A percentile compares a stretch with the other conserved stretches of the same genome.
Conservation (phyloP, 2,329 filamentous ascomycete genomes). For the Colletotrichum abscissum region DNA sequence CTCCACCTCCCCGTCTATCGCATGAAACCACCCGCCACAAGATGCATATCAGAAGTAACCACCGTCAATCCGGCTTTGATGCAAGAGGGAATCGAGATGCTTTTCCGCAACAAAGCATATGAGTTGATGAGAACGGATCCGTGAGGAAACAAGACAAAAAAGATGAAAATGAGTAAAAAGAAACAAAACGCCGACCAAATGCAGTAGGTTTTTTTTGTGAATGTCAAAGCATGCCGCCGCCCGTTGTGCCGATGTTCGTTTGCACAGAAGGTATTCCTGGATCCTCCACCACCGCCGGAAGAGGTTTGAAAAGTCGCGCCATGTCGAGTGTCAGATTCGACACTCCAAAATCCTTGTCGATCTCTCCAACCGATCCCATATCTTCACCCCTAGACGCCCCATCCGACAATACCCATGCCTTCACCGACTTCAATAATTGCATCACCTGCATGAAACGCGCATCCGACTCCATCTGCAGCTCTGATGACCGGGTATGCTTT, state of each 20-base stretch:
- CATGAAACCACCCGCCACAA: conserved; percentile 37
- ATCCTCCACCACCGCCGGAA: conserved; percentile 56
- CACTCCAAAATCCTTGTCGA: conserved; percentile 74
- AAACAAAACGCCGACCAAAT: conserved; percentile 39
- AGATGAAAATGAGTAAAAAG: conserved; percentile 16
- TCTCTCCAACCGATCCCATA: conserved; percentile 74
- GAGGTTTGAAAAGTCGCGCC: conserved; percentile 76
- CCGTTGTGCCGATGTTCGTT: conserved; percentile 49
- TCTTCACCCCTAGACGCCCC: conserved; percentile 74
- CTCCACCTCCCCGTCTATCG: conserved; percentile 42
- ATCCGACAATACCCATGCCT: conserved; percentile 71
- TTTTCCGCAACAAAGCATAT: conserved; percentile 35
- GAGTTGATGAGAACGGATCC: conserved; percentile 33
- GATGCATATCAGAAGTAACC: conserved; percentile 38
- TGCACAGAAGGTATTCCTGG: conserved; percentile 55
- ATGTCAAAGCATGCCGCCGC: conserved; percentile 47
- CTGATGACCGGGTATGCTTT: conserved; percentile 64
- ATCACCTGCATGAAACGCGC: conserved; percentile 70
- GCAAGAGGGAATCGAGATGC: conserved; percentile 36
- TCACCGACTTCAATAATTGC: conserved; percentile 68
- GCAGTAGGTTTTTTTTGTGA: conserved; percentile 40
- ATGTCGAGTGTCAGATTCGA: conserved; percentile 76
- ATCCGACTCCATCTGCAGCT: conserved; percentile 68
- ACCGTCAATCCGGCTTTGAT: conserved; percentile 37
- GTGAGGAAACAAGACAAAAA: conserved; percentile 28